Conservation (phyloP, 495 filamentous ascomycete species). For the Oidiodendron maius region DNA sequence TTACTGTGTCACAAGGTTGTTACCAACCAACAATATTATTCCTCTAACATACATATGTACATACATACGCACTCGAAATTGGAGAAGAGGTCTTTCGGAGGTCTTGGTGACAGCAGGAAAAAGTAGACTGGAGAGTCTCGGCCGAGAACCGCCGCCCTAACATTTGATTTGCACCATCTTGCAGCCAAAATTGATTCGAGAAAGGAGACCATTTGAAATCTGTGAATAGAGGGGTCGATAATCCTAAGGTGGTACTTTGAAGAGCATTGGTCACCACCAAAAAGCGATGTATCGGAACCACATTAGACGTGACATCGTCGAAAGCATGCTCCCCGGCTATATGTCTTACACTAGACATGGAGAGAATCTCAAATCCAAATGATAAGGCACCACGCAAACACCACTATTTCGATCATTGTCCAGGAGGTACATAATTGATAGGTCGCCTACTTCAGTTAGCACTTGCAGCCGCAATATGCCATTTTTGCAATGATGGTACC, state of each 20-base stretch:
- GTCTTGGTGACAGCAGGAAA: no score
- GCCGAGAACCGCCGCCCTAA: no score
- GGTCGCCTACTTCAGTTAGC: constrained; percentile 54
- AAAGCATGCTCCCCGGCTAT: constrained; percentile 10
- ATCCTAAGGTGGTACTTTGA: constrained; percentile 21
- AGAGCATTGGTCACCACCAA: constrained; percentile 3
- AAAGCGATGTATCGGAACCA: constrained; percentile 18
- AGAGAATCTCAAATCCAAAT: constrained; percentile 18
- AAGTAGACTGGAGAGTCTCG: no score
- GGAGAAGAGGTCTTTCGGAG: no score
- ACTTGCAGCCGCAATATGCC: no score
- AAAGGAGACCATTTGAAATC: constrained; percentile 3
- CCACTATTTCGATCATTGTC: constrained; percentile 27
- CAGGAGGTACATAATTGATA: constrained; percentile 75
- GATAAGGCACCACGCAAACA: constrained; percentile 1
- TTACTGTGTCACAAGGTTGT: no score
- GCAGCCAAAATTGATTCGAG: no score
- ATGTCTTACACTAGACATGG: constrained; percentile 11
- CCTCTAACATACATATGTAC: no score
- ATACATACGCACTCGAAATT: no score
- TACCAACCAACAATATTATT: no score
- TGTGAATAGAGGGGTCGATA: constrained; percentile 11
- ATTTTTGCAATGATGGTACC: constrained; percentile 32
- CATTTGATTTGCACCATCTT: not conserved
- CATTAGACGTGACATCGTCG: constrained; percentile 24